Evolutionary conservation across 2,329 filamentous ascomycete genomes (phyloP).

Genomic region (Aspergillus aculeatinus): DNA sequence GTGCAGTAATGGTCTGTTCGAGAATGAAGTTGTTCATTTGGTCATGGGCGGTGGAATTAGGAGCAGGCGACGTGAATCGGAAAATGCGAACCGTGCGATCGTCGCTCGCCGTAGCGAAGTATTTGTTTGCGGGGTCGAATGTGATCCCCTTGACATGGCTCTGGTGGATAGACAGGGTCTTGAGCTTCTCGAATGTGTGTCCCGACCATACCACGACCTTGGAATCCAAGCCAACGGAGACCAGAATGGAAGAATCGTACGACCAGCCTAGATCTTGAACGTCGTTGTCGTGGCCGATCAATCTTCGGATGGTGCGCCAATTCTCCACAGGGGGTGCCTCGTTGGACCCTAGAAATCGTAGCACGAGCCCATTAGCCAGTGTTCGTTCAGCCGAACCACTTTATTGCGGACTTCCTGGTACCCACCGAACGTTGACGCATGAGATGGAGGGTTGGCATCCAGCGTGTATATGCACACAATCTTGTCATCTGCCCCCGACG

Average conservation of each 20-base stretch:
- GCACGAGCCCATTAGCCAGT: constrained; percentile 7
- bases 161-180: constrained; percentile 87
- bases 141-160: constrained; percentile 99
- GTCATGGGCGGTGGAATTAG: constrained; percentile 90
- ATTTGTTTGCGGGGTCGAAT: constrained; percentile 98
- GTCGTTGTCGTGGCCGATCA: constrained; percentile 97
- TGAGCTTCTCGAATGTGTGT: constrained; percentile 95
- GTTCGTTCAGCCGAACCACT: neutral
- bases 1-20: constrained; percentile 83
- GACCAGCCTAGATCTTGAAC: constrained; percentile 98
- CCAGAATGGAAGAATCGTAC: constrained; percentile 88
- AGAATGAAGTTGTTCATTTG: constrained; percentile 96
- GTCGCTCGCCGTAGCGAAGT: constrained; percentile 96
- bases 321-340: constrained; percentile 94
- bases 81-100: constrained; percentile 97
- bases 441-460: constrained; percentile 74
- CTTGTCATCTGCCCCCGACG: constrained; percentile 96
- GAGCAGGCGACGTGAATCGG: constrained; percentile 83
- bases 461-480: constrained; percentile 96
- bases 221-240: constrained; percentile 93
- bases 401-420: constrained; percentile 9
- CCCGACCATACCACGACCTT: constrained; percentile 99
- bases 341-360: constrained; percentile 62
- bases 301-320: constrained; percentile 89
- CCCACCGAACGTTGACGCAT: constrained; percentile 76